Conservation (phyloP, 2,329 filamentous ascomycete species). For the Spiromastix sp. region DNA sequence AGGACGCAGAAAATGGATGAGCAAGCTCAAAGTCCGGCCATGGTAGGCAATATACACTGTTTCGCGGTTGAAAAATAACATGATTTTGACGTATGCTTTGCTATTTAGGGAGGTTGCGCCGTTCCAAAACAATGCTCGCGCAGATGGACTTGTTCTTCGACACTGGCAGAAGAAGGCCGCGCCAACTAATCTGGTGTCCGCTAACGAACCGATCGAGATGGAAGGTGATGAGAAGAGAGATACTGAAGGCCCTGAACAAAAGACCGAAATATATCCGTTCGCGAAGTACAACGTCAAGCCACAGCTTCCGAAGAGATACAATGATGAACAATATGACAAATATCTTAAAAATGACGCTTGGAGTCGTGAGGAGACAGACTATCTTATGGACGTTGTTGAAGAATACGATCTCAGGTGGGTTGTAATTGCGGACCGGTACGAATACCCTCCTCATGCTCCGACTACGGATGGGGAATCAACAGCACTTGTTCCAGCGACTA, state of each 20-base stretch:
- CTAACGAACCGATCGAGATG: conserved; percentile 26
- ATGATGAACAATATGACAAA: conserved; percentile 72
- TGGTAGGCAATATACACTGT: conserved; percentile 39
- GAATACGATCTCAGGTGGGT: conserved; percentile 87
- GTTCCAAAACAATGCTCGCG: conserved; percentile 69
- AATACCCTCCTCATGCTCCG: conserved; percentile 39
- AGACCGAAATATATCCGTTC: conserved; percentile 49
- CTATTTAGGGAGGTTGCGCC: conserved; percentile 56
- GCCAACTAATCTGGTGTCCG: conserved; percentile 24
- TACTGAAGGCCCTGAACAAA: conserved; percentile 18
- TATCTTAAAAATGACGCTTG: conserved; percentile 67
- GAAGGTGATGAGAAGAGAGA: conserved; percentile 24
- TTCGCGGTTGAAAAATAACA: conserved; percentile 52
- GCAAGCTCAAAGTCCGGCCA: conserved; percentile 32
- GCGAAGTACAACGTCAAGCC: conserved; percentile 81
- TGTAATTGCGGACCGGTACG: conserved; percentile 85
- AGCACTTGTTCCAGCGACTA: conserved; percentile 41
- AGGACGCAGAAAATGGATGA: conserved; percentile 37
- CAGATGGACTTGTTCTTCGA: conserved; percentile 58
- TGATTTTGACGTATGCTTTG: conserved; percentile 28
- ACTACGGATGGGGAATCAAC: conserved; percentile 28
- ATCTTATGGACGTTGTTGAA: conserved; percentile 62
- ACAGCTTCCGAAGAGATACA: conserved; percentile 63
- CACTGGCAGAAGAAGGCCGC: conserved; percentile 69
- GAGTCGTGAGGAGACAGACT: conserved; percentile 90